Percentiles rank a stretch among this genome's conserved stretches.
These are phyloP conservation scores for Vararia minispora DNA, from an alignment of 768 basidiomycete genomes.

Conservation along the genomic window DNA sequence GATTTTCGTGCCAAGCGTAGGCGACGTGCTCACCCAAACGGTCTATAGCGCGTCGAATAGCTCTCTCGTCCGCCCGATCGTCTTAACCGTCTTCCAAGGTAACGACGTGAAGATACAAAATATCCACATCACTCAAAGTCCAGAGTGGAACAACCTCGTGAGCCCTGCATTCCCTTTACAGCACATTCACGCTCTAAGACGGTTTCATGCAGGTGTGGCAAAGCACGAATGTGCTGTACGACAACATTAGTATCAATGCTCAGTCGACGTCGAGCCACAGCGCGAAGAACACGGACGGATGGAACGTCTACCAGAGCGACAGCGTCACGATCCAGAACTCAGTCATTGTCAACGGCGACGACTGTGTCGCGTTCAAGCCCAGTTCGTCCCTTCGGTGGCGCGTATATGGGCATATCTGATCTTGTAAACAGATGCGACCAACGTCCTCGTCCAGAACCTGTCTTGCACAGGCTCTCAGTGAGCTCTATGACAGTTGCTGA, in stretches of 20 bases:
- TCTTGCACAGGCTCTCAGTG: conserved; percentile 51
- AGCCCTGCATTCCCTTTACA: neutral
- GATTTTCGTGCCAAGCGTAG: conserved; percentile 1
- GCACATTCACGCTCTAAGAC: neutral
- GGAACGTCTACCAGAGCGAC: conserved; percentile 52
- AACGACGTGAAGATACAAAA: conserved; percentile 34
- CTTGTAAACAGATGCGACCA: conserved; percentile 31
- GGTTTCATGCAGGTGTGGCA: conserved; percentile 30
- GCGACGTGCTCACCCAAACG: neutral
- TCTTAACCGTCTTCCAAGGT: conserved; percentile 42
- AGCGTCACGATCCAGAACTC: conserved; percentile 37
- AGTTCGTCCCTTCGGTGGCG: conserved; percentile 21
- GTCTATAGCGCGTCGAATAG: conserved; percentile 30
- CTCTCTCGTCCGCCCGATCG: conserved; percentile 40
- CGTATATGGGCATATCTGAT: too few relatives aligned
- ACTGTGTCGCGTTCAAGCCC: conserved; percentile 51
- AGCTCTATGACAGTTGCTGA: conserved; percentile 11
- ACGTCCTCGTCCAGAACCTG: conserved; percentile 44
- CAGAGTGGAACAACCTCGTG: conserved; percentile 44
- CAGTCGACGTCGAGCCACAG: conserved; percentile 31
- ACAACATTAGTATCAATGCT: conserved; percentile 35
- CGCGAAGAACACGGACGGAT: conserved; percentile 47
- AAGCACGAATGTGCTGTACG: conserved; percentile 33
- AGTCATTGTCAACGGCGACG: conserved; percentile 42
- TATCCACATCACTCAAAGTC: conserved; percentile 37